phyloP scores from a whole-genome alignment of 768 basidiomycete genomes.

The Sutorius australiensis region DNA sequence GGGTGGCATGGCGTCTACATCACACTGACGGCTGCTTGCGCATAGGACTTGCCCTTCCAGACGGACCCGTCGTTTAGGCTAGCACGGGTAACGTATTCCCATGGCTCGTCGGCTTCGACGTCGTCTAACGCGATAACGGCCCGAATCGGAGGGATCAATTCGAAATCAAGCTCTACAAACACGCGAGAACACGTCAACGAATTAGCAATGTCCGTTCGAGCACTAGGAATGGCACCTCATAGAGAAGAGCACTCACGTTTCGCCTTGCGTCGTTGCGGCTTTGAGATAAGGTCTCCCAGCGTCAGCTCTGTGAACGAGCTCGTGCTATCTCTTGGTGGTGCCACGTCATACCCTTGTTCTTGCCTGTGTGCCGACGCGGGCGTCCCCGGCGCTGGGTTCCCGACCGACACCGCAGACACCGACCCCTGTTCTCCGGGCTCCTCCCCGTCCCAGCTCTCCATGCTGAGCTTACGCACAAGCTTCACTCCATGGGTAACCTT shows the following conservation, averaged over 20 bases:
- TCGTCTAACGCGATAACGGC: constrained; percentile 32
- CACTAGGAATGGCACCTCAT: background rate
- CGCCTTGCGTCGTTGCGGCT: constrained; percentile 19
- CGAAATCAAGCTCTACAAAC: constrained; percentile 26
- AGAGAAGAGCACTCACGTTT: constrained; percentile 19
- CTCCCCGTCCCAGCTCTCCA: constrained; percentile 31
- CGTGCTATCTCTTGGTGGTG: constrained; percentile 4
- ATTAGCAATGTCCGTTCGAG: background rate
- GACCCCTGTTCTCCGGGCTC: constrained; percentile 3
- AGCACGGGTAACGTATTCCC: constrained; percentile 32
- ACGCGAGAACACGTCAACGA: background rate
- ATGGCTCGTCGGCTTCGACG: constrained; percentile 26
- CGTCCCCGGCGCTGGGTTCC: background rate
- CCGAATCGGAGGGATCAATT: constrained; percentile 30
- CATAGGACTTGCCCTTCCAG: constrained; percentile 33
- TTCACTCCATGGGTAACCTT: constrained; percentile 16
- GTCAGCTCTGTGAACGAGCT: constrained; percentile 20
- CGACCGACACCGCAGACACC: background rate
- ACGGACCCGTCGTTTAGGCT: constrained; percentile 24
- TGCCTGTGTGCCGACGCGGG: background rate
- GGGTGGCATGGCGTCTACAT: constrained; percentile 11
- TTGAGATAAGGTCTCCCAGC: constrained; percentile 27
- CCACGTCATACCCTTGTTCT: background rate
- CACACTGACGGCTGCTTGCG: constrained; percentile 25
- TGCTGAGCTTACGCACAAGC: constrained; percentile 22